Conservation (phyloP, 176 grass and related monocot genomes). For the Eragrostis curvula region DNA sequence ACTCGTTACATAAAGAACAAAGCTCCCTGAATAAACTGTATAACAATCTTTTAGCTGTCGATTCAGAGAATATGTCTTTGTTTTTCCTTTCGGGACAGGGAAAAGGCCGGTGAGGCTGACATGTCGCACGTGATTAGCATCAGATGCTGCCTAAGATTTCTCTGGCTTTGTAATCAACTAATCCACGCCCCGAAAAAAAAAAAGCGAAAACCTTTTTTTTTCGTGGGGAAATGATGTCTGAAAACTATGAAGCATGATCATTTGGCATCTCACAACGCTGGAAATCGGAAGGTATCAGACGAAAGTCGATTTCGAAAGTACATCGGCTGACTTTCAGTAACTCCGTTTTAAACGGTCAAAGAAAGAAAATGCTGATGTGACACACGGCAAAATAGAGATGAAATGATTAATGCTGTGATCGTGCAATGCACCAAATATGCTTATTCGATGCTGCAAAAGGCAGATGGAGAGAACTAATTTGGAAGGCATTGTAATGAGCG, state of each 20-base stretch:
- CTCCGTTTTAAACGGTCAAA: background rate
- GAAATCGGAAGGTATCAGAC: too few species aligned
- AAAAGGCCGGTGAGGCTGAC: background rate
- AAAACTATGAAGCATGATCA: too few species aligned
- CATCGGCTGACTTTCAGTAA: background rate
- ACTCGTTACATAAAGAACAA: background rate
- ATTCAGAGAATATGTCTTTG: background rate
- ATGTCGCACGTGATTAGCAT: background rate
- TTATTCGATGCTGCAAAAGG: background rate
- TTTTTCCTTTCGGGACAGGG: background rate
- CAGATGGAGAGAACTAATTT: background rate
- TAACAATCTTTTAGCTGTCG: background rate
- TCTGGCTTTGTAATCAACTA: background rate
- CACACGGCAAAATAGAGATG: background rate
- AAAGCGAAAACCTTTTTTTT: too few species aligned
- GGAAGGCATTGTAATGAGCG: too few species aligned
- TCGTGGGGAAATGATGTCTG: too few species aligned
- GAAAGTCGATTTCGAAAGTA: too few species aligned
- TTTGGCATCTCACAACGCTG: too few species aligned
- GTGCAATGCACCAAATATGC: background rate
- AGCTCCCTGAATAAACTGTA: background rate
- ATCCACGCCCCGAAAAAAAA: too few species aligned
- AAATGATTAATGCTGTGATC: background rate
- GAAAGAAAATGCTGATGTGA: background rate
- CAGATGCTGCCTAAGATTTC: background rate